Evolutionary conservation across 345 rosid species (phyloP).

Genomic region (Euphorbia tirucalli): DNA sequence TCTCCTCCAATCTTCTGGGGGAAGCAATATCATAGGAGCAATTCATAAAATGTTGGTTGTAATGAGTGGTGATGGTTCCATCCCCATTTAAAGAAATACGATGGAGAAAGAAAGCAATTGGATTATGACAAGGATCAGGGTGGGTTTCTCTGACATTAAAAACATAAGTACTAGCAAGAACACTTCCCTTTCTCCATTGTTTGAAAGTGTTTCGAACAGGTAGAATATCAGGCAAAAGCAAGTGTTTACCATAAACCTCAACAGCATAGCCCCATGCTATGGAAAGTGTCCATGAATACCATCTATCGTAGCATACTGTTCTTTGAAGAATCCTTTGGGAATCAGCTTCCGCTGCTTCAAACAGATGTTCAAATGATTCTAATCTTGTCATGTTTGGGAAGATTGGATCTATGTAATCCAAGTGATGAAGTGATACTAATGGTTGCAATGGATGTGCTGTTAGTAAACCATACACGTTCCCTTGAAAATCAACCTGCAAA

Average conservation of each 20-base stretch:
- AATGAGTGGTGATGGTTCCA: constrained; percentile 38
- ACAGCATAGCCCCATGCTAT: constrained; percentile 86
- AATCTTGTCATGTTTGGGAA: constrained; percentile 65
- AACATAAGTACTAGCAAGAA: constrained; percentile 39
- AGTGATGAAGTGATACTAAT: constrained; percentile 72
- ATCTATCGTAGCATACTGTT: constrained; percentile 77
- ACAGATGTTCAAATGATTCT: constrained; percentile 48
- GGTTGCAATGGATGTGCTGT: constrained; percentile 73
- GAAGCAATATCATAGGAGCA: constrained; percentile 49
- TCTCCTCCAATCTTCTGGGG: constrained; percentile 56
- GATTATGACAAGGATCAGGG: constrained; percentile 66
- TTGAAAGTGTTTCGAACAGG: constrained; percentile 58
- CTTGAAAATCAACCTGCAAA: constrained; percentile 71
- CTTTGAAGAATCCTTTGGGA: constrained; percentile 65
- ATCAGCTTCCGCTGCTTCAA: constrained; percentile 51
- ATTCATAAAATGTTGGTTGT: constrained; percentile 45
- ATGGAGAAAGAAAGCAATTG: constrained; percentile 61
- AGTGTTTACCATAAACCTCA: constrained; percentile 50
- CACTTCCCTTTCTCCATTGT: constrained; percentile 49
- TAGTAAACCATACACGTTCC: constrained; percentile 65
- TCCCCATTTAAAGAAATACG: constrained; percentile 23
- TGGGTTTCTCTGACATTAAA: constrained; percentile 53
- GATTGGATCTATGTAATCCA: constrained; percentile 57
- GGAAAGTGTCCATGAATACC: constrained; percentile 78
- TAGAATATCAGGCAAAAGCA: constrained; percentile 39